Evolutionary conservation across 495 filamentous ascomycete genomes (phyloP), one percentile per base, ranked within the genome.

Genomic region (Podospora sp.): DNA sequence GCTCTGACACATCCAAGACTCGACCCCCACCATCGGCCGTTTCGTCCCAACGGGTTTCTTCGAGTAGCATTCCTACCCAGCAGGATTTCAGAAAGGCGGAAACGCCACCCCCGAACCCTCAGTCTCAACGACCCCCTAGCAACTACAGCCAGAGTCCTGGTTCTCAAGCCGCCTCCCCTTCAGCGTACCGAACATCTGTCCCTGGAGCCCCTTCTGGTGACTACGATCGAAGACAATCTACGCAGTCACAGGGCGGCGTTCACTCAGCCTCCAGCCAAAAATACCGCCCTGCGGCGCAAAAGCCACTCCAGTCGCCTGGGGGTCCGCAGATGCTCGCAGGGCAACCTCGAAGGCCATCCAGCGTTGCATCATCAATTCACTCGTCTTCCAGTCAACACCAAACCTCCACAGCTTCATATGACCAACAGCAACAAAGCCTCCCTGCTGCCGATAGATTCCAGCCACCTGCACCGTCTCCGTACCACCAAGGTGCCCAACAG

Each of bases 41-140:
- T 2, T 18, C 40, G 11, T 12, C 40, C 16, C 40, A 12, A 14
- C 40, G 12, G 40, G 16, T 46, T 46, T 12, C 40, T 11, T 46
- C 40, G 40, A 14, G 40, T 46, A 18, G 40, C 9, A 46, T 46
- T 46, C 16, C 40, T 21, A 26, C n/a, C n/a, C 24, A 60, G 57
- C 57, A 21, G 14, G 18, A 11, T 16, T 62, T 49, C 25, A 29
- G 36, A 21, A 29, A 24, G 5, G 51, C n/a, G 0, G 36, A n/a
- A 62, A 62, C 60, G n/a, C 20, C 60, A 12, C 35, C 60, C 57
- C 57, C 57, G 18, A 21, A 21, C 20, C 26, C 25, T 26, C 57
- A 60, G 9, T 2, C 29, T 21, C 26, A 40, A 14, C 26, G 14
- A 1, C 57, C 57, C 3, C 29, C 25, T 6, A 60, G 20, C 29